A percentile compares a stretch with the other conserved stretches of the same genome.
These are phyloP conservation scores for Aspergillus sp. DNA, from an alignment of 2,329 filamentous ascomycete genomes.

Conservation along the genomic window DNA sequence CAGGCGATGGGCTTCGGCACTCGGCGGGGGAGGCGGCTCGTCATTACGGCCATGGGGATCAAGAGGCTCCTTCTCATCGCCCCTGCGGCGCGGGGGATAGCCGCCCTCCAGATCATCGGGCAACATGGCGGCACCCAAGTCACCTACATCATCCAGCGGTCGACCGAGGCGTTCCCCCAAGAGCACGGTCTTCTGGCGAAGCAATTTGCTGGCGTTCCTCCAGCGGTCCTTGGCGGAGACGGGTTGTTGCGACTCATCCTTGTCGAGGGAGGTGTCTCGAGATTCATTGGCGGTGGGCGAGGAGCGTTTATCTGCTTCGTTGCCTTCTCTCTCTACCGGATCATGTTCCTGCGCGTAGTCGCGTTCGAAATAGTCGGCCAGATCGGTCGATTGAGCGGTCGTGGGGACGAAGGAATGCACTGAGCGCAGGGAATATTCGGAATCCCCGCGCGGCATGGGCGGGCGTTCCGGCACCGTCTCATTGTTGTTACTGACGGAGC, in stretches of 20 bases:
- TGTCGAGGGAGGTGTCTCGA: constrained; percentile 1
- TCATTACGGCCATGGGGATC: constrained; percentile 23
- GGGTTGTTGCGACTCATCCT: constrained; percentile 15
- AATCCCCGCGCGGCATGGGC: constrained; percentile 17
- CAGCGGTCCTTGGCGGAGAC: constrained; percentile 29
- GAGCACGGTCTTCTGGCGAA: constrained; percentile 33
- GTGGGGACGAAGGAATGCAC: constrained; percentile 13
- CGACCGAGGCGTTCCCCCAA: constrained; percentile 35
- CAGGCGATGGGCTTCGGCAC: constrained; percentile 41
- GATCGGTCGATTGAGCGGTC: constrained; percentile 12
- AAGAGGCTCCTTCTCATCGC: constrained; percentile 23
- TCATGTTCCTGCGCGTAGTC: not conserved
- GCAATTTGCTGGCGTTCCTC: constrained; percentile 30
- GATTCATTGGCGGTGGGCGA: constrained; percentile 7
- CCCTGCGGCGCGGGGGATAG: constrained; percentile 24
- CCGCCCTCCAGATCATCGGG: constrained; percentile 35
- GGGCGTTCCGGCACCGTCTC: constrained; percentile 6
- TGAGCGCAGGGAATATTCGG: constrained; percentile 22
- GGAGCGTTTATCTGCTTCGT: not conserved
- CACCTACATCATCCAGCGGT: constrained; percentile 34
- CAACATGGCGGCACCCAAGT: constrained; percentile 30
- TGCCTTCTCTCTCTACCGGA: not conserved
- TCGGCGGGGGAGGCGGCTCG: constrained; percentile 26
- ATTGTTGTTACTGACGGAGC: constrained; percentile 20
- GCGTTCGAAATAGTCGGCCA: constrained; percentile 10